Percentiles rank a stretch among this genome's conserved stretches.
Conservation (phyloP, 1,139 yeast genomes). For the Debaryomyces sp. region DNA sequence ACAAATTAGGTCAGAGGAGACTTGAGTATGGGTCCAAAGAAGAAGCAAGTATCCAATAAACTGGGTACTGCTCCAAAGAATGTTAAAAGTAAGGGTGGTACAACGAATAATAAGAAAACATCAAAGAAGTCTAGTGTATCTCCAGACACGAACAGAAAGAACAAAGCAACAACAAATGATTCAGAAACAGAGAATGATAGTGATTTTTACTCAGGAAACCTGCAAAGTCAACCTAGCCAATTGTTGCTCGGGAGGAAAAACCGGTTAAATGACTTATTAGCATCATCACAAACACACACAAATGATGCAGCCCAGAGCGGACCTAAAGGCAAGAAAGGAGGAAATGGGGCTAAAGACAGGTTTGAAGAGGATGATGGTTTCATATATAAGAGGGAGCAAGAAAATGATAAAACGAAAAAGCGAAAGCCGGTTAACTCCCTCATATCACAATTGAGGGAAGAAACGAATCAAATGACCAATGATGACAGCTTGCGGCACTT, state of each 20-base stretch:
- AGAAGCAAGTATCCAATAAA: slow-evolving; percentile 11
- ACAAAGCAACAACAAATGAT: slow-evolving; percentile 1
- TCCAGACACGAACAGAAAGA: not conserved
- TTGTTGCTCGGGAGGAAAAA: slow-evolving; percentile 25
- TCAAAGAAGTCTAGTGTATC: slow-evolving; percentile 3
- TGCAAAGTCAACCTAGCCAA: slow-evolving; percentile 12
- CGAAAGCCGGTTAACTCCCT: slow-evolving; percentile 29
- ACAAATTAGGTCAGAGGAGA: not conserved
- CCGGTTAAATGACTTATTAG: slow-evolving; percentile 28
- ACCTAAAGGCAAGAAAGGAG: slow-evolving; percentile 6
- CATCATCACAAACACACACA: slow-evolving; percentile 16
- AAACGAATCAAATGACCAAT: slow-evolving; percentile 21
- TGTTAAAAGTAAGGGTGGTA: not conserved
- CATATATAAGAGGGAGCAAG: slow-evolving; percentile 39
- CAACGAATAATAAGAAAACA: slow-evolving; percentile 3
- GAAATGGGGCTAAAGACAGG: slow-evolving; percentile 8
- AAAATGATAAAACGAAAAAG: slow-evolving; percentile 15
- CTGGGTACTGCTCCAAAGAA: slow-evolving; percentile 5
- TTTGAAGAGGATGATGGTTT: slow-evolving; percentile 53
- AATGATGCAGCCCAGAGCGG: not conserved
- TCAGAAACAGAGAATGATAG: not conserved
- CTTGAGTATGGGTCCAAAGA: slow-evolving; percentile 17
- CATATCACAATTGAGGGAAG: slow-evolving; percentile 27
- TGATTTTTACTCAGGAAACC: slow-evolving; percentile 9
- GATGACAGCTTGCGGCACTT: slow-evolving; percentile 17